Evolutionary conservation across 495 filamentous ascomycete species (phyloP).

Genomic region (Articulospora tetracladia): DNA sequence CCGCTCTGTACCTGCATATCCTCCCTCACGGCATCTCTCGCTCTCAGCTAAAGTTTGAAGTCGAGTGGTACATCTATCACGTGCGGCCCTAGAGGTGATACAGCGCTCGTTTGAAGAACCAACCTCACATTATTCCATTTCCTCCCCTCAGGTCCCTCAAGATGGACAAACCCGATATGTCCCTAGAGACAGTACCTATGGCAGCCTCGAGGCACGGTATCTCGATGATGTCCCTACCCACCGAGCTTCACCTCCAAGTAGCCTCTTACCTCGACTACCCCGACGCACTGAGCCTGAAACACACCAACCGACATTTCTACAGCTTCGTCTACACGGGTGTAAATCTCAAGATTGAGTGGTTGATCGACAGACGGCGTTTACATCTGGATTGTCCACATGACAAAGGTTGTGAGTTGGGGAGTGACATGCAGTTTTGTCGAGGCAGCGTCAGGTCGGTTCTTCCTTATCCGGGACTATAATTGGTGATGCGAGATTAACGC

Average conservation of each 20-base stretch:
- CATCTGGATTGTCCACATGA: conserved; percentile 49
- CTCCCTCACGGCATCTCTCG: not conserved
- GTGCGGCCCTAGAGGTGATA: not conserved
- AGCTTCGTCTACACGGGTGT: conserved; percentile 62
- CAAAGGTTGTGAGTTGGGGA: conserved; percentile 44
- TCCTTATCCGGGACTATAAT: not conserved
- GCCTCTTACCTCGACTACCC: conserved; percentile 49
- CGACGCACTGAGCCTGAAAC: conserved; percentile 57
- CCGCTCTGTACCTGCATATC: conserved; percentile 9
- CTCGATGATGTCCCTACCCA: conserved; percentile 45
- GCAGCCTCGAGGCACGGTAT: not conserved
- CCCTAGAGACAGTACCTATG: not conserved
- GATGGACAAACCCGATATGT: not conserved
- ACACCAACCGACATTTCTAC: conserved; percentile 60
- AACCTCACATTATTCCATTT: not conserved
- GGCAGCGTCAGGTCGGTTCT: conserved; percentile 41
- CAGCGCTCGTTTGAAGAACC: not conserved
- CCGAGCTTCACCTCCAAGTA: conserved; percentile 59
- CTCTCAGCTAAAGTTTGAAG: not conserved
- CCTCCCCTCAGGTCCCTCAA: too few relatives aligned
- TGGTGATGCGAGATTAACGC: not conserved
- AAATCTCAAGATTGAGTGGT: conserved; percentile 61
- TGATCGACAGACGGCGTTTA: conserved; percentile 51
- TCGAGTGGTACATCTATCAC: not conserved
- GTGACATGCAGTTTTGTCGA: conserved; percentile 47